Base-by-base conservation (phyloP, 163 green algal species). In the Prototheca wickerhamii region DNA sequence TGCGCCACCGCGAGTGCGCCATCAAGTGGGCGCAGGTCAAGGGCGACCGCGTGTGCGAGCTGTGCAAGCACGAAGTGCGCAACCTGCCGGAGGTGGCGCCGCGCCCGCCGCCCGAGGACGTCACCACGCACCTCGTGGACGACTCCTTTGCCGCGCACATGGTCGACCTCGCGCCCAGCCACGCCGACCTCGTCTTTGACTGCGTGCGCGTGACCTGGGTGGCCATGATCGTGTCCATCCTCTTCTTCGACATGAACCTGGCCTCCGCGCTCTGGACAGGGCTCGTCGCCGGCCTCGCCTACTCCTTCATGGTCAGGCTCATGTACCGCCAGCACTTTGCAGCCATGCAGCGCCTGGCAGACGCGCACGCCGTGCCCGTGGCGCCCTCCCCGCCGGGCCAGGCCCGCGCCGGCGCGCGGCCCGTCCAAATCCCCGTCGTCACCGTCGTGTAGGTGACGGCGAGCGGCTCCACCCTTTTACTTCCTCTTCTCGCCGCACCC, bases 1-100 rank as follows among this genome's bases (percentile, higher is more conserved):
- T 95, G 68, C 70, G 88, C 29, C 88, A 95, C 72, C 66, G 73
- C 8, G 70, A 69, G 5, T 95, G 88, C 59, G 87, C 87, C 3
- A 74, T 89, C 25, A 91, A 94, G 67, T 95, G 88, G 88, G 76
- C 71, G 20, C 75, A 81, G 64, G 77, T 91, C 30, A 94, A 94
- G 79, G 81, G 83, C 35, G 73, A 78, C 70, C 67, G 34, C 37
- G 57, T 76, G 20, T 84, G 87, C 67, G 87, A 95, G 65, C 79
- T 95, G 55, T 95, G 88, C 81, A 91, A 89, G 61, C 40, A 76
- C 23, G 60, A 67, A 33, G 67, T 81, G 32, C 35, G 55, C 49
- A 93, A 94, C 75, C 76, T 95, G 57, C 84, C 84, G 1, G 68
- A 77, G 25, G 70, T 88, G 23, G 72, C 72, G 49, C 84, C 74